Percentiles rank a stretch among this genome's conserved stretches.
These are phyloP conservation scores for Exutisphaerella laricina DNA, from an alignment of 2,329 filamentous ascomycete species.

Conservation along the genomic window DNA sequence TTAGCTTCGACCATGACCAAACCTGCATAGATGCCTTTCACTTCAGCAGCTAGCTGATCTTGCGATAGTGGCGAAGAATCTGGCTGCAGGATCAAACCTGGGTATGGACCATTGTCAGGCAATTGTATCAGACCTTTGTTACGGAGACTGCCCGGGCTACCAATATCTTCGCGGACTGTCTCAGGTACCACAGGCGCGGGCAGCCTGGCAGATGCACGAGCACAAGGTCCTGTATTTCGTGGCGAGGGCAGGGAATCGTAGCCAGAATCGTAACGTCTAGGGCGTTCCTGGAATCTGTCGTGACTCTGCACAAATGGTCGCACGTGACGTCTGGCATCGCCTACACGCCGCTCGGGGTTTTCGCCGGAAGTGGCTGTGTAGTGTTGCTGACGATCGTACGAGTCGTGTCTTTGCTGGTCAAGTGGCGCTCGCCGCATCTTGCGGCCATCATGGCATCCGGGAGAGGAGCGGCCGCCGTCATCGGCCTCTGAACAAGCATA, in stretches of 20 bases:
- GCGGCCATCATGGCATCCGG: neutral
- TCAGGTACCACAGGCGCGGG: neutral
- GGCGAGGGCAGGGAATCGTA: slow-evolving; percentile 11
- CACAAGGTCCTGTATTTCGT: slow-evolving; percentile 2
- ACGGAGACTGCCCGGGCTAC: slow-evolving; percentile 2
- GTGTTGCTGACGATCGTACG: slow-evolving; percentile 3
- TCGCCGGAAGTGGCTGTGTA: slow-evolving; percentile 2
- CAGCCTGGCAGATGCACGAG: neutral
- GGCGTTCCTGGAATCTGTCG: slow-evolving; percentile 2
- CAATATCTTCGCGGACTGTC: slow-evolving; percentile 1
- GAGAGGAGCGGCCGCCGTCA: neutral
- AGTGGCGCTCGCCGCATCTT: too few species aligned
- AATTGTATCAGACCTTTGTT: slow-evolving; percentile 5
- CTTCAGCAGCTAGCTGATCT: slow-evolving; percentile 72
- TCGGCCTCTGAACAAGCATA: neutral
- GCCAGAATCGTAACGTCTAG: slow-evolving; percentile 11
- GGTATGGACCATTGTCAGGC: slow-evolving; percentile 8
- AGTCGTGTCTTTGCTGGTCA: too few species aligned
- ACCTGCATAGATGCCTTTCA: slow-evolving; percentile 77
- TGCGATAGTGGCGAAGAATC: slow-evolving; percentile 54
- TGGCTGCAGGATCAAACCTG: slow-evolving; percentile 23
- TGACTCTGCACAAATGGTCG: slow-evolving; percentile 9
- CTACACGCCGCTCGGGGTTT: slow-evolving; percentile 1
- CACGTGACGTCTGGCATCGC: slow-evolving; percentile 2
- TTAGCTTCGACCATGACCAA: slow-evolving; percentile 82